A percentile compares a stretch with the other conserved stretches of the same genome.
These are phyloP conservation scores for Neofusicoccum umdonicola DNA, from an alignment of 2,329 filamentous ascomycete species.

Conservation along the genomic window DNA sequence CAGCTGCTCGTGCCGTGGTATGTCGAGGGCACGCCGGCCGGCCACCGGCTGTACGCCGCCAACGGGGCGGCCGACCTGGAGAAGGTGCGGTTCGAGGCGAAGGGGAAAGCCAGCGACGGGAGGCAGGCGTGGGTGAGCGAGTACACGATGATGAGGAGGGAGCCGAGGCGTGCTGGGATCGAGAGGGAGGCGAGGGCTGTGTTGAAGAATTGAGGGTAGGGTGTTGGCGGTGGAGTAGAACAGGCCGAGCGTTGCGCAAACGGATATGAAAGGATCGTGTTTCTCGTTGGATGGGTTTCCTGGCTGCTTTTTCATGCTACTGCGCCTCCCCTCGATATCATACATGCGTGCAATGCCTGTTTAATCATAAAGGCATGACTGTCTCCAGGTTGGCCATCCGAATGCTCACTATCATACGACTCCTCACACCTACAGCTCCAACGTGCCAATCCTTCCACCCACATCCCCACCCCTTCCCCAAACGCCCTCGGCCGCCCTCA, in stretches of 20 bases:
- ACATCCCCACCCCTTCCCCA: constrained; percentile 41
- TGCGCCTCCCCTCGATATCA: too few relatives aligned
- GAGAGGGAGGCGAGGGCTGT: not conserved
- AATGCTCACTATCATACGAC: too few relatives aligned
- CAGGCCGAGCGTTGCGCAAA: too few relatives aligned
- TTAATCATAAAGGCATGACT: too few relatives aligned
- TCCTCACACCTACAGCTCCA: constrained; percentile 36
- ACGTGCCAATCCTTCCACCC: constrained; percentile 46
- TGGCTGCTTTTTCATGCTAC: too few relatives aligned
- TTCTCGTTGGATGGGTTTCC: too few relatives aligned
- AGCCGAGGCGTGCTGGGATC: not conserved
- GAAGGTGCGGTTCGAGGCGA: not conserved
- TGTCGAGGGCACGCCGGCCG: constrained; percentile 7
- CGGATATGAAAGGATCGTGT: too few relatives aligned
- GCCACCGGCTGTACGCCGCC: not conserved
- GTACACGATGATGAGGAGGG: constrained; percentile 7
- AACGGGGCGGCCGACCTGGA: not conserved
- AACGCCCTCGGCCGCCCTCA: constrained; percentile 42
- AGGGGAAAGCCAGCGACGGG: not conserved
- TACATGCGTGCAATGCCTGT: too few relatives aligned
- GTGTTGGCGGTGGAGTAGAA: too few relatives aligned
- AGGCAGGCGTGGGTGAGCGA: not conserved
- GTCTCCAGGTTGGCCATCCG: too few relatives aligned
- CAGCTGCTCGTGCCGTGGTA: constrained; percentile 1
- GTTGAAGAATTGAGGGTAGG: too few relatives aligned